phyloP scores from a whole-genome alignment of 2,329 filamentous ascomycete genomes.

The Colletotrichum sp. region DNA sequence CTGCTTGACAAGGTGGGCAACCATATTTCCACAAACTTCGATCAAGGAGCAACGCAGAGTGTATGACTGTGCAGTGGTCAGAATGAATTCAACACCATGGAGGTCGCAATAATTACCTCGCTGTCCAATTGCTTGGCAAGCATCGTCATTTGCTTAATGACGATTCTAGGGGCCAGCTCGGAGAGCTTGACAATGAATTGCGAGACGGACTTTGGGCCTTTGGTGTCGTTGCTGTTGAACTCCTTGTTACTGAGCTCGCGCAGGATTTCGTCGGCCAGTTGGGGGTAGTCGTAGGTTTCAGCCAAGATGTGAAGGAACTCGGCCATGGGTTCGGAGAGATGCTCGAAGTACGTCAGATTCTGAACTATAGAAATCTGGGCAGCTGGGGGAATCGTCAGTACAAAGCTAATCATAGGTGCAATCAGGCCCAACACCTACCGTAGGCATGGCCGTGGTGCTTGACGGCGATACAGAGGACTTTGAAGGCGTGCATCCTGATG shows the following conservation, averaged over 20 bases:
- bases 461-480: constrained; percentile 92
- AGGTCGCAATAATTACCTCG: constrained; percentile 62
- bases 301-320: constrained; percentile 96
- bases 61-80: constrained; percentile 67
- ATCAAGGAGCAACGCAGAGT: constrained; percentile 92
- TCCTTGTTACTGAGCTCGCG: constrained; percentile 96
- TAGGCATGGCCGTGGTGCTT: constrained; percentile 98
- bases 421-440: constrained; percentile 57
- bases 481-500: constrained; percentile 96
- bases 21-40: constrained; percentile 95
- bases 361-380: constrained; percentile 98
- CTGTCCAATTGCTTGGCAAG: constrained; percentile 94
- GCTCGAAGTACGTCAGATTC: constrained; percentile 97
- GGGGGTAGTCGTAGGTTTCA: constrained; percentile 97
- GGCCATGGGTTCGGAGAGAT: constrained; percentile 98
- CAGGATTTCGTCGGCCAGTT: constrained; percentile 91
- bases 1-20: constrained; percentile 87
- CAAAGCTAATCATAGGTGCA: not conserved
- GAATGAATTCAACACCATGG: not conserved
- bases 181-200: constrained; percentile 93
- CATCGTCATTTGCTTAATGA: constrained; percentile 97
- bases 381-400: constrained; percentile 56
- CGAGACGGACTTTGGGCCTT: constrained; percentile 95
- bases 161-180: constrained; percentile 86
- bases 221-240: constrained; percentile 95